A percentile compares a stretch with the other conserved stretches of the same genome.
These are phyloP conservation scores for Trichoderma reesei DNA, from an alignment of 495 filamentous ascomycete genomes.

Conservation along the genomic window DNA sequence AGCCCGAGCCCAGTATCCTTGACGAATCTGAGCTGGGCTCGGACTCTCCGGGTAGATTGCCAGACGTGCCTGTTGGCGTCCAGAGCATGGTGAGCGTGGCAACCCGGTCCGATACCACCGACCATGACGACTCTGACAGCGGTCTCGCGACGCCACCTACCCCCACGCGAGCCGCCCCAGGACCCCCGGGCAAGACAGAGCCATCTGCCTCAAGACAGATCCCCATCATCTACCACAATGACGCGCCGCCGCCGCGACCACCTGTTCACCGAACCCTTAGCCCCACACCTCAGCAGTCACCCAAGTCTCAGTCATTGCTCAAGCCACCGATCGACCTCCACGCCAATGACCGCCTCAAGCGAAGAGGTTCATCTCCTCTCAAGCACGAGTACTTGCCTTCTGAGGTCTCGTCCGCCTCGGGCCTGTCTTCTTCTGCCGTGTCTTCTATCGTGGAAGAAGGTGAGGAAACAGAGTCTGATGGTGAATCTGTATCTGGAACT, in stretches of 20 bases:
- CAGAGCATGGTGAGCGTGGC: constrained; percentile 11
- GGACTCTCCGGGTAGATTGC: constrained; percentile 12
- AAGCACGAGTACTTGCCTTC: constrained; percentile 98
- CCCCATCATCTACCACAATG: constrained; percentile 31
- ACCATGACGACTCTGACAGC: constrained; percentile 20
- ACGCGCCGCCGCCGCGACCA: constrained; percentile 31
- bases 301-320: constrained; percentile 12
- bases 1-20: constrained; percentile 15
- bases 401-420: constrained; percentile 43
- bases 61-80: constrained; percentile 70
- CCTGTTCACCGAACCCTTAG: constrained; percentile 39
- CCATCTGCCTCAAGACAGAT: constrained; percentile 36
- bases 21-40: constrained; percentile 21
- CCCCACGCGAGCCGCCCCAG: not conserved
- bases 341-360: constrained; percentile 37
- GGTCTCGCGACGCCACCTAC: not conserved
- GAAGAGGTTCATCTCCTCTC: constrained; percentile 82
- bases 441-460: constrained; percentile 23
- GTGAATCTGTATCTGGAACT: not conserved
- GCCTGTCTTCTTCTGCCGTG: constrained; percentile 36
- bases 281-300: not conserved
- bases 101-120: constrained; percentile 9
- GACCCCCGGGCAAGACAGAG: constrained; percentile 11
- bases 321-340: constrained; percentile 38
- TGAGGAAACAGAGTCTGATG: constrained; percentile 21